Conservation (phyloP, 352 stramenopile genomes). For the Pythium rhizo-oryzae region DNA sequence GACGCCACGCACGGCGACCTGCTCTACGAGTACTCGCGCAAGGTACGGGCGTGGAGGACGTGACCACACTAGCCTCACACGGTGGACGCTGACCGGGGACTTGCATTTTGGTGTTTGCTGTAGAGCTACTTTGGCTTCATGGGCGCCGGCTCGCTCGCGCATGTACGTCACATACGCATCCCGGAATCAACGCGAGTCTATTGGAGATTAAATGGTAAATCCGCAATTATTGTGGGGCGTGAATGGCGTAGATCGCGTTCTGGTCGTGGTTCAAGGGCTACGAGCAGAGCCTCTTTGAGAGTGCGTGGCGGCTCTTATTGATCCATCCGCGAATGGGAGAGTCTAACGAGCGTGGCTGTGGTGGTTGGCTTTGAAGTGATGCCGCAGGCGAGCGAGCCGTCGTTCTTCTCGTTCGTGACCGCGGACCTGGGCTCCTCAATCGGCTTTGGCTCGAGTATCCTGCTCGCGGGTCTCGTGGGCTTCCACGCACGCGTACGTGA, state of each 20-base stretch:
- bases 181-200: neutral
- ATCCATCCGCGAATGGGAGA: neutral
- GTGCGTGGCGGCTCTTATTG: slow-evolving; percentile 34
- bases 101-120: neutral
- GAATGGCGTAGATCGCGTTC: slow-evolving; percentile 70
- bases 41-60: slow-evolving; percentile 36
- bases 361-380: slow-evolving; percentile 28
- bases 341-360: neutral
- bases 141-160: slow-evolving; percentile 73
- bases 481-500: slow-evolving; percentile 74
- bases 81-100: neutral
- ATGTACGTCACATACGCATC: slow-evolving; percentile 40
- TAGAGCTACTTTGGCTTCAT: slow-evolving; percentile 84
- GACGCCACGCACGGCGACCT: slow-evolving; percentile 64
- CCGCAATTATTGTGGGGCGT: neutral
- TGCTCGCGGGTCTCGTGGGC: slow-evolving; percentile 77
- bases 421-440: slow-evolving; percentile 79
- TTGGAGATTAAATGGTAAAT: neutral
- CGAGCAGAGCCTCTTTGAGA: slow-evolving; percentile 81
- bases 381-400: slow-evolving; percentile 71
- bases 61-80: neutral
- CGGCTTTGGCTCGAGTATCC: slow-evolving; percentile 82
- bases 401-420: slow-evolving; percentile 78
- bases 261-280: slow-evolving; percentile 91
- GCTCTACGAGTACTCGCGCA: slow-evolving; percentile 85